These are phyloP conservation scores for Bonia amplexicaulis DNA, from an alignment of 176 grass and related monocot genomes.

Conservation along the genomic window DNA sequence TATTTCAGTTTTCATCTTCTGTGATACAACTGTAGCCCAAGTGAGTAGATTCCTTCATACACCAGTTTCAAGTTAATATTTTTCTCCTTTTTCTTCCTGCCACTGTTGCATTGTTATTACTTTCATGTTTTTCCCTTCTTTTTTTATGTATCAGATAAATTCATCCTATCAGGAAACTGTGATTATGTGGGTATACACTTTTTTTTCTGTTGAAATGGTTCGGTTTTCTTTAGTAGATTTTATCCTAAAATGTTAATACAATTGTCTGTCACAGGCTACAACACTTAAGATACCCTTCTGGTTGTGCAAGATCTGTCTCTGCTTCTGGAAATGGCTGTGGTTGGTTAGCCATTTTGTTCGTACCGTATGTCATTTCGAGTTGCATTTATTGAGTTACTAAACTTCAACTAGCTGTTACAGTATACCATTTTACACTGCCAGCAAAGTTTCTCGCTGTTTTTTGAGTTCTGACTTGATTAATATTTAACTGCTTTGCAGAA, in stretches of 20 bases:
- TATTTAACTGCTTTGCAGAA: slow-evolving; percentile 40
- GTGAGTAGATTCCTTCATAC: slow-evolving; percentile 44
- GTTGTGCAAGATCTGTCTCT: slow-evolving; percentile 63
- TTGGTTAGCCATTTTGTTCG: slow-evolving; percentile 69
- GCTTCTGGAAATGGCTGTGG: slow-evolving; percentile 65
- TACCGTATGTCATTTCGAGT: slow-evolving; percentile 53
- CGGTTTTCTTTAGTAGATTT: slow-evolving; percentile 12
- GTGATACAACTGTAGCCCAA: slow-evolving; percentile 60
- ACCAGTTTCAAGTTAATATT: slow-evolving; percentile 19
- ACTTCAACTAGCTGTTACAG: not conserved
- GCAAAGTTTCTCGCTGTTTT: not conserved
- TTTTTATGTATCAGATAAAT: slow-evolving; percentile 52
- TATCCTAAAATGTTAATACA: slow-evolving; percentile 20
- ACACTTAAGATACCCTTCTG: slow-evolving; percentile 78
- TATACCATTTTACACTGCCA: not conserved
- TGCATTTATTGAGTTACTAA: slow-evolving; percentile 19
- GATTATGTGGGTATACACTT: slow-evolving; percentile 63
- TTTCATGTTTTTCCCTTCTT: not conserved
- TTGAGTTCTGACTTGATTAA: slow-evolving; percentile 27
- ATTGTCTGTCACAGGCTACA: slow-evolving; percentile 48
- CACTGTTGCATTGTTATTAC: slow-evolving; percentile 1
- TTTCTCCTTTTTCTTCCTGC: not conserved
- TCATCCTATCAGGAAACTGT: slow-evolving; percentile 62
- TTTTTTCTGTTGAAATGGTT: not conserved
- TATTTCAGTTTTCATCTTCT: slow-evolving; percentile 66